Conservation (phyloP, 2,329 filamentous ascomycete genomes). For the Ophiostoma pallidulum region DNA sequence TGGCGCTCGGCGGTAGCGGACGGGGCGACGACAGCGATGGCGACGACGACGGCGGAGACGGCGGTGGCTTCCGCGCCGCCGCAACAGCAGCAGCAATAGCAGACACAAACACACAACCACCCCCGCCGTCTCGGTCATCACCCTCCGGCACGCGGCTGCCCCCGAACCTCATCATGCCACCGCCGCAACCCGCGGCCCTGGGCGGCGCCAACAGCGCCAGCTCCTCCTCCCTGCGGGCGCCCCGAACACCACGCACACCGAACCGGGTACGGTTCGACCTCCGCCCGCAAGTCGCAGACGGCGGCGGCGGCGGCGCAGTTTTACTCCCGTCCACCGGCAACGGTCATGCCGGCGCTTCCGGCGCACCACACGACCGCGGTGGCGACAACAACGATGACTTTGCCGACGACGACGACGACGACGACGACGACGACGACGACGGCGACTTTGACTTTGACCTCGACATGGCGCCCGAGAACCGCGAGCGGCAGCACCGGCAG, state of each 20-base stretch:
- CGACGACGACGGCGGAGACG: slow-evolving; percentile 2
- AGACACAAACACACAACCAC: no score
- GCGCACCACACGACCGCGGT: no score
- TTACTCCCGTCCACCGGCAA: no score
- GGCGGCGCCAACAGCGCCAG: background rate
- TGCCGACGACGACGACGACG: background rate
- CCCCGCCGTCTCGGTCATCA: background rate
- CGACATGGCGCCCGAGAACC: slow-evolving; percentile 22
- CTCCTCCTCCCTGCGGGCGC: slow-evolving; percentile 13
- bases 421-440: background rate
- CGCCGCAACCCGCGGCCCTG: no score
- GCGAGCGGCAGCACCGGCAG: slow-evolving; percentile 44
- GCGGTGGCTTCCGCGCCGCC: background rate
- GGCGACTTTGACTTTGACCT: slow-evolving; percentile 21
- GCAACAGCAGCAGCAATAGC: slow-evolving; percentile 7
- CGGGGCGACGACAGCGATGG: background rate
- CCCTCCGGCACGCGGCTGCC: slow-evolving; percentile 5
- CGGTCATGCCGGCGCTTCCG: no score
- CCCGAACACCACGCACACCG: slow-evolving; percentile 49
- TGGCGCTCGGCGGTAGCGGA: background rate
- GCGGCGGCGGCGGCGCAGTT: no score
- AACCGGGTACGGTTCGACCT: slow-evolving; percentile 69
- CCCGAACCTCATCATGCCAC: slow-evolving; percentile 1
- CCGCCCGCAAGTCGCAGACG: slow-evolving; percentile 17
- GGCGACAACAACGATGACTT: background rate